A percentile compares a stretch with the other conserved stretches of the same genome.
These are phyloP conservation scores for Adenanthera pavonina DNA, from an alignment of 306 rosid genomes.

Conservation along the genomic window DNA sequence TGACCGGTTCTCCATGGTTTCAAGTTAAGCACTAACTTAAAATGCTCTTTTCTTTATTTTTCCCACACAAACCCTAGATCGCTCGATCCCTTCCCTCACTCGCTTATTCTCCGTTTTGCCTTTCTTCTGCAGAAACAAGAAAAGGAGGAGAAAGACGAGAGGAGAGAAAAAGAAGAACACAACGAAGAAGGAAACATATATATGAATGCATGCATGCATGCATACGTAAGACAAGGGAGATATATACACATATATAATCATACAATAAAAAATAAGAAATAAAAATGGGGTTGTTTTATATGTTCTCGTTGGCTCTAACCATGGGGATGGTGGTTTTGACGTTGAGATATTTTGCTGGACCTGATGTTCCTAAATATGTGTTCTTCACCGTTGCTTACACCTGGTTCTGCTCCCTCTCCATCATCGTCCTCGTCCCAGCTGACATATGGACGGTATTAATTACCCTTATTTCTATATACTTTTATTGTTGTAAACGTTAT, in stretches of 20 bases:
- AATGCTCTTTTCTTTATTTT: constrained; percentile 18
- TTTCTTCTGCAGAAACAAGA: constrained; percentile 36
- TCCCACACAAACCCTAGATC: constrained; percentile 16
- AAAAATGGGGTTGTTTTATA: constrained; percentile 92
- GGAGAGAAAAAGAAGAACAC: background rate
- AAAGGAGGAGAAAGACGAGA: constrained; percentile 24
- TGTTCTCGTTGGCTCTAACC: constrained; percentile 87
- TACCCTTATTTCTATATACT: too few relatives aligned
- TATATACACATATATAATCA: background rate
- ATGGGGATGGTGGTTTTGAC: constrained; percentile 88
- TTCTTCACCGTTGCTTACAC: constrained; percentile 87
- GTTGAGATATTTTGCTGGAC: constrained; percentile 86
- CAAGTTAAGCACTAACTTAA: constrained; percentile 21
- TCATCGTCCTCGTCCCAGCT: constrained; percentile 94
- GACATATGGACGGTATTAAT: constrained; percentile 88
- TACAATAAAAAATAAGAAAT: background rate
- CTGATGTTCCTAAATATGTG: constrained; percentile 85
- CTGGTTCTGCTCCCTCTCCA: constrained; percentile 94
- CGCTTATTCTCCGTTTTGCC: constrained; percentile 34
- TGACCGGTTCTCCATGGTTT: constrained; percentile 52
- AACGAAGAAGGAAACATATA: background rate
- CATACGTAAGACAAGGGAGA: constrained; percentile 1
- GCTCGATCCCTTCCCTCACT: background rate
- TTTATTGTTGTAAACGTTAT: too few relatives aligned
- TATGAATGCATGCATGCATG: background rate